Evolutionary conservation across 176 grass and related monocot genomes (phyloP).

Genomic region (Avena atlantica): DNA sequence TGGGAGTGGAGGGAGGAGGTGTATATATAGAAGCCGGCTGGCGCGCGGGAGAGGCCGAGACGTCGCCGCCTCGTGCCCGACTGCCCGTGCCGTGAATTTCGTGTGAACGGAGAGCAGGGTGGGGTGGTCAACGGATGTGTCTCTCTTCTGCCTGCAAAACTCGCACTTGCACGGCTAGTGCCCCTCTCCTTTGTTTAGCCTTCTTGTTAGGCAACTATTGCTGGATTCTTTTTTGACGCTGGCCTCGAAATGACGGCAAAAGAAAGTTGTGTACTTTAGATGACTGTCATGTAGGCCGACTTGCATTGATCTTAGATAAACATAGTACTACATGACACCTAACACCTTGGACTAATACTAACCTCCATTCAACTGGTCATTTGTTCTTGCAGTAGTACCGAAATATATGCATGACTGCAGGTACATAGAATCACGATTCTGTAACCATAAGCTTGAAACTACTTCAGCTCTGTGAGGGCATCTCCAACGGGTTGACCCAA

Average conservation of each 20-base stretch:
- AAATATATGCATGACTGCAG: too few species aligned
- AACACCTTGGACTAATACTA: background rate
- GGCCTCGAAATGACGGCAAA: constrained; percentile 13
- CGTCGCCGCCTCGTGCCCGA: background rate
- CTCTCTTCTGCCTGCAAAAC: background rate
- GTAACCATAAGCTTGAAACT: background rate
- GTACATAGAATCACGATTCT: background rate
- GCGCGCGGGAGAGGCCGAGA: background rate
- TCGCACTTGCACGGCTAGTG: background rate
- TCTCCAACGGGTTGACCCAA: too few species aligned
- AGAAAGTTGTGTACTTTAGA: background rate
- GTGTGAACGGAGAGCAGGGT: background rate
- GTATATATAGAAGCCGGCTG: background rate
- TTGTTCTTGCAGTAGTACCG: too few species aligned
- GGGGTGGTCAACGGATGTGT: background rate
- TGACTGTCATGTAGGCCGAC: background rate
- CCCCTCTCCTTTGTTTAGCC: background rate
- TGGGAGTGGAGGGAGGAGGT: background rate
- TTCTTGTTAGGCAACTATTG: background rate
- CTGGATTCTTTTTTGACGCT: background rate
- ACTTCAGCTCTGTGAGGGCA: too few species aligned
- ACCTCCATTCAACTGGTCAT: background rate
- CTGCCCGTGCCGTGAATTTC: background rate
- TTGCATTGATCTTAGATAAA: background rate
- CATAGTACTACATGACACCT: background rate